phyloP scores from a whole-genome alignment of 306 rosid species.

The Begonia peltatifolia region DNA sequence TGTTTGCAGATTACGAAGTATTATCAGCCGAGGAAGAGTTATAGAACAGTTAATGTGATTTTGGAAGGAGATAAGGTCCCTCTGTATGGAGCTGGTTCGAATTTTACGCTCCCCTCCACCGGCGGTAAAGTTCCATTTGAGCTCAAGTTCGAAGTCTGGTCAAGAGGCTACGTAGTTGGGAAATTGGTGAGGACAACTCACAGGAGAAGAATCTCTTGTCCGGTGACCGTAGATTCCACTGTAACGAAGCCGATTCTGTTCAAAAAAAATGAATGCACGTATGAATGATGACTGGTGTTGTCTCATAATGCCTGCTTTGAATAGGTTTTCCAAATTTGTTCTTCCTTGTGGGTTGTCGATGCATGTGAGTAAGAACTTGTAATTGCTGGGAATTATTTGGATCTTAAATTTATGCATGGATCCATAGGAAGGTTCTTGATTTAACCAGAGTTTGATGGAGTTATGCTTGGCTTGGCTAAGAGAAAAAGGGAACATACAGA shows the following conservation, averaged over 20 bases:
- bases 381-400: not conserved
- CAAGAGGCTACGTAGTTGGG: slow-evolving; percentile 74
- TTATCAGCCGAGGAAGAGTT: slow-evolving; percentile 79
- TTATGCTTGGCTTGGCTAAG: too few relatives aligned
- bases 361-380: not conserved
- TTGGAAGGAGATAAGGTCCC: slow-evolving; percentile 66
- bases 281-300: slow-evolving; percentile 14
- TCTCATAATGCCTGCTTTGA: not conserved
- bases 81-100: slow-evolving; percentile 78
- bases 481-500: too few relatives aligned
- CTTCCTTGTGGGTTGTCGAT: not conserved
- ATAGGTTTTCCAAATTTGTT: not conserved
- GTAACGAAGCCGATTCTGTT: slow-evolving; percentile 55
- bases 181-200: slow-evolving; percentile 65
- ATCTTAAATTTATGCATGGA: too few relatives aligned
- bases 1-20: slow-evolving; percentile 60
- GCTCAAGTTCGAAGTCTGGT: slow-evolving; percentile 38
- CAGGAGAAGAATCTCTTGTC: slow-evolving; percentile 48
- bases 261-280: slow-evolving; percentile 53
- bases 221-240: slow-evolving; percentile 38
- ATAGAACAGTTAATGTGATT: slow-evolving; percentile 23
- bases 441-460: too few relatives aligned
- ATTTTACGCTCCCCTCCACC: slow-evolving; percentile 21
- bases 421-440: too few relatives aligned
- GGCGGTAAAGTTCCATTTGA: slow-evolving; percentile 40